phyloP scores from a whole-genome alignment of 2,329 filamentous ascomycete genomes.

The Trichoderma koningii region DNA sequence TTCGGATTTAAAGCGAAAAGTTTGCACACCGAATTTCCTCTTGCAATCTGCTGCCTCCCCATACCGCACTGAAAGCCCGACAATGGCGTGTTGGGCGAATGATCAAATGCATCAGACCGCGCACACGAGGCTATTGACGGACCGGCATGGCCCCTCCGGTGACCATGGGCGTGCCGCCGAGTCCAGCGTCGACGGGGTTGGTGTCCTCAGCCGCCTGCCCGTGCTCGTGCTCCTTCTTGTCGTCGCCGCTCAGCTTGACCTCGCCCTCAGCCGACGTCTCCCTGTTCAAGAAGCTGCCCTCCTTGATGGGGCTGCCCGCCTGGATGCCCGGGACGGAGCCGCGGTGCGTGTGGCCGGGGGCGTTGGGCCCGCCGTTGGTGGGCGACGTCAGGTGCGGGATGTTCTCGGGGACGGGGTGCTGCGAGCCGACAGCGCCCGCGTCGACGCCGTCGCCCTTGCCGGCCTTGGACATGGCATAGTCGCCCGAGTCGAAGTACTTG shows the following conservation, averaged over 20 bases:
- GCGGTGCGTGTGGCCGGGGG: slow-evolving; percentile 45
- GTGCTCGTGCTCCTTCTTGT: slow-evolving; percentile 11
- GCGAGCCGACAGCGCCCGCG: slow-evolving; percentile 88
- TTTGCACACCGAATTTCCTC: neutral
- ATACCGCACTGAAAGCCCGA: neutral
- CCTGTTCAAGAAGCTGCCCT: slow-evolving; percentile 81
- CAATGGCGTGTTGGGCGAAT: neutral
- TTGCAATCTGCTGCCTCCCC: neutral
- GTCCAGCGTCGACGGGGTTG: slow-evolving; percentile 17
- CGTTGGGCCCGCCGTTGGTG: slow-evolving; percentile 43
- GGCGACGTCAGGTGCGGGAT: slow-evolving; percentile 85
- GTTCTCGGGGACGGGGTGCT: slow-evolving; percentile 93
- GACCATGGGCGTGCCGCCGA: slow-evolving; percentile 3
- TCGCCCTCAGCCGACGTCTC: slow-evolving; percentile 71
- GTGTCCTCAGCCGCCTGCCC: neutral
- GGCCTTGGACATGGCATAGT: slow-evolving; percentile 95
- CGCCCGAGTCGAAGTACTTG: slow-evolving; percentile 97
- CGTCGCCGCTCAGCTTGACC: slow-evolving; percentile 8
- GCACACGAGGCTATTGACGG: slow-evolving; percentile 12
- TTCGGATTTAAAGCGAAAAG: neutral
- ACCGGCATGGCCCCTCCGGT: slow-evolving; percentile 23
- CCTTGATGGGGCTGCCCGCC: slow-evolving; percentile 82
- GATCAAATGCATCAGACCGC: neutral
- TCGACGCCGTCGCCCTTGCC: slow-evolving; percentile 94
- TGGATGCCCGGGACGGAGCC: slow-evolving; percentile 53